Percentiles rank a stretch among this genome's conserved stretches.
These are phyloP conservation scores for Orobanche coerulescens DNA, from an alignment of 257 asterid species.

Conservation along the genomic window DNA sequence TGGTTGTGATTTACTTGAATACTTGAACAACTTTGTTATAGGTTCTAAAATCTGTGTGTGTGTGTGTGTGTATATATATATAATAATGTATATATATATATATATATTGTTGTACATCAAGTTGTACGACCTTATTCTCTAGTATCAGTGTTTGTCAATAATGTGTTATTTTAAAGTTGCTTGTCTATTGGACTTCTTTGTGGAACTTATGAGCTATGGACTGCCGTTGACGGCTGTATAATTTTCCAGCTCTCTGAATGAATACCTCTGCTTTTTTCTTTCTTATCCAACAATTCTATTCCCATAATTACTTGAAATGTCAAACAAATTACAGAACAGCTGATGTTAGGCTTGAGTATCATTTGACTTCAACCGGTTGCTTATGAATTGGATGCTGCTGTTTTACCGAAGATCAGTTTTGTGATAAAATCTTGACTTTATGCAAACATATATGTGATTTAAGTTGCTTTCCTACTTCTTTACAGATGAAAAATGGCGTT, in stretches of 20 bases:
- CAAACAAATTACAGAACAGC: not conserved
- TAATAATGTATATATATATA: no score
- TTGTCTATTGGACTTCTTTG: not conserved
- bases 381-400: not conserved
- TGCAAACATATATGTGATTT: constrained; percentile 5
- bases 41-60: no score
- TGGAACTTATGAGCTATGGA: not conserved
- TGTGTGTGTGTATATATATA: no score
- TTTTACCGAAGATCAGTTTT: not conserved
- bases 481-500: constrained; percentile 36
- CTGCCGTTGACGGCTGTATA: not conserved
- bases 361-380: constrained; percentile 9
- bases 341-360: not conserved
- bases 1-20: not conserved
- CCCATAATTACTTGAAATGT: not conserved
- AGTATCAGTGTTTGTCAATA: not conserved
- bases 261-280: not conserved
- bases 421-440: not conserved
- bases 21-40: not conserved
- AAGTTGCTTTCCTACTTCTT: constrained; percentile 17
- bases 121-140: not conserved
- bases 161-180: not conserved
- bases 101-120: no score
- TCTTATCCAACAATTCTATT: no score
- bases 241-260: not conserved